Conservation (phyloP, 2,329 filamentous ascomycete genomes). For the Colletotrichum tanaceti region DNA sequence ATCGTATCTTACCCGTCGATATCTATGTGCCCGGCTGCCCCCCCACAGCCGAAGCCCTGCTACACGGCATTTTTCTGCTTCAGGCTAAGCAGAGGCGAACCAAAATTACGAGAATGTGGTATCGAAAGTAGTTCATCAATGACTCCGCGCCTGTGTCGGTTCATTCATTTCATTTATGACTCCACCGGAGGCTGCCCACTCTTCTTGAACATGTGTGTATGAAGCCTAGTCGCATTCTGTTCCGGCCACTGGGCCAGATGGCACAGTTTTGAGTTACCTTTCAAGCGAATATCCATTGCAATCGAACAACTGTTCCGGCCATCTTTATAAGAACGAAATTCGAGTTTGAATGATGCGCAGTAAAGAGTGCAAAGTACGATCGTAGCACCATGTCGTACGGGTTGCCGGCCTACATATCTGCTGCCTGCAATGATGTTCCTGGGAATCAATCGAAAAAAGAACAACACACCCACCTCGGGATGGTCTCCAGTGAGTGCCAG, state of each 20-base stretch:
- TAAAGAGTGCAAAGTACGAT: background rate
- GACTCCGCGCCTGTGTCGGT: background rate
- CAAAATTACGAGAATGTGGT: constrained; percentile 62
- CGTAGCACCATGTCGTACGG: background rate
- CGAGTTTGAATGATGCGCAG: background rate
- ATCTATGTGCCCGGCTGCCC: constrained; percentile 75
- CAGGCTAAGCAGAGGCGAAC: constrained; percentile 75
- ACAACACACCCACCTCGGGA: background rate
- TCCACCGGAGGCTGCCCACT: background rate
- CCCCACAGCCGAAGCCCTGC: constrained; percentile 59
- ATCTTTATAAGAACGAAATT: background rate
- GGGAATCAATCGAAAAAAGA: background rate
- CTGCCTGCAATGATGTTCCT: background rate
- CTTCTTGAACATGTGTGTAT: no score
- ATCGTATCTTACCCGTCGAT: constrained; percentile 75
- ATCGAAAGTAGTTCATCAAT: constrained; percentile 54
- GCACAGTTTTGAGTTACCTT: background rate
- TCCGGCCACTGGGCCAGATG: background rate
- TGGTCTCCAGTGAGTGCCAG: background rate
- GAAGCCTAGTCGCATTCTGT: background rate
- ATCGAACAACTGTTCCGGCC: background rate
- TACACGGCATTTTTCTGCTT: constrained; percentile 72
- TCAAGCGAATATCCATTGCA: background rate
- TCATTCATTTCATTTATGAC: background rate
- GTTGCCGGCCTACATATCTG: background rate